Base-by-base conservation (phyloP, 2,329 filamentous ascomycete genomes). In the Macrophomina tecta region DNA sequence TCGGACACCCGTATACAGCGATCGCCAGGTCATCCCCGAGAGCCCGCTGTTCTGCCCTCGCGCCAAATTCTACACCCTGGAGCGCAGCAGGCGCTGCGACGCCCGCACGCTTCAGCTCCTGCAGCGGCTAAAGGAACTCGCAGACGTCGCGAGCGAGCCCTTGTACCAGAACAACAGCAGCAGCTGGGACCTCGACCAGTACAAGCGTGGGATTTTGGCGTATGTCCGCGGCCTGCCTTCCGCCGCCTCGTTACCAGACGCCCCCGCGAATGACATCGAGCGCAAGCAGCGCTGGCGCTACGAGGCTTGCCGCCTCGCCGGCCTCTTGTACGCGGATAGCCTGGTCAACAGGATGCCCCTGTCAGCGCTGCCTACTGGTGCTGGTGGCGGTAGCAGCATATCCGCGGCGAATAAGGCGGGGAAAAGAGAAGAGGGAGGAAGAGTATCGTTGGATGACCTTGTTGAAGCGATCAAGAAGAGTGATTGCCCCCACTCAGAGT, bases 1-100 rank as follows among this genome's bases (percentile, higher is more conserved):
- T 28, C 38, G 45, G 3, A 28, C 56, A 4, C 46, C 58, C 6
- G 18, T 52, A 2, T 61, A 60, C 23, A 9, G 23, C 56, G 45
- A 53, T 18, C 28, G 23, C 9, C 7, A 18, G 6, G 38, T 51
- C 34, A 23, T 78, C 36, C 78, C 78, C 0, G 77, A 79, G 48
- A 79, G 76, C 1, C 78, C 78, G 5, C 67, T 80, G 0, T 79
- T 74, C 65, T 73, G 71, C 45, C 77, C 77, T 7, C 72, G 72
- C 12, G 36, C 3, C 34, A 30, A 49, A 16, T 78, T 75, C 45
- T 67, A 72, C 9, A 78, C 75, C 1, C 65, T 79, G 23, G 68
- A 71, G 34, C 69, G 68, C 34, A 74, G 74, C 7, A 30, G 30
- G 6, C 61, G 64, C 5, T 76, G 72, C 51, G 66, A 55, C 1